Evolutionary conservation across 352 stramenopile species (phyloP).

Genomic region (Pythium phragmiticola): DNA sequence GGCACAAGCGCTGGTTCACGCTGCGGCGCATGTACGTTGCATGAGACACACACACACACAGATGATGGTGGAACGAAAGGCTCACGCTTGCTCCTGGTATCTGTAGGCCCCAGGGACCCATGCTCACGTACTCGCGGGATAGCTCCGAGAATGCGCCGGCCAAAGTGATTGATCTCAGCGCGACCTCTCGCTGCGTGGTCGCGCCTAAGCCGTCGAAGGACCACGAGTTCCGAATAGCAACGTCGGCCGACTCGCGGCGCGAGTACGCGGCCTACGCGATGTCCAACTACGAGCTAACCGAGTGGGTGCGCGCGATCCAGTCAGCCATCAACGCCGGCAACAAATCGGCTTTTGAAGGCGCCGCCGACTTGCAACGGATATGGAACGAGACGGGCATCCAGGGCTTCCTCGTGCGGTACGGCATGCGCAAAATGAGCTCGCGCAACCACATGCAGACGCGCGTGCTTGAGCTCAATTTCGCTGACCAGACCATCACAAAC

Average conservation of each 20-base stretch:
- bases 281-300: conserved; percentile 80
- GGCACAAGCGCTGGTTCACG: conserved; percentile 81
- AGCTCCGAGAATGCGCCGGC: conserved; percentile 40
- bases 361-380: conserved; percentile 61
- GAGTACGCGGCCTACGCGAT: conserved; percentile 63
- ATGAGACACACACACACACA: no score
- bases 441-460: conserved; percentile 81
- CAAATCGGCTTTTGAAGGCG: conserved; percentile 71
- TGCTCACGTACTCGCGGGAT: conserved; percentile 80
- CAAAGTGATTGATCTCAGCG: conserved; percentile 78
- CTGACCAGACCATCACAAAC: conserved; percentile 80
- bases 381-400: conserved; percentile 81
- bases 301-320: conserved; percentile 82
- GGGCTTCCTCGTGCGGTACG: conserved; percentile 80
- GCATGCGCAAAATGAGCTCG: conserved; percentile 75
- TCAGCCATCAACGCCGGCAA: conserved; percentile 80
- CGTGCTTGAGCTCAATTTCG: conserved; percentile 86
- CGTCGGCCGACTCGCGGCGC: conserved; percentile 65
- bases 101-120: conserved; percentile 57
- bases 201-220: conserved; percentile 57
- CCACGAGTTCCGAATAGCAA: conserved; percentile 77
- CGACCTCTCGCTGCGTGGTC: conserved; percentile 69
- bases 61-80: not conserved
- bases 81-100: not conserved
- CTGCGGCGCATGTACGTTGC: conserved; percentile 58